phyloP scores from a whole-genome alignment of 805 yeast genomes.

The Zygosaccharomyces kombuchaensis region DNA sequence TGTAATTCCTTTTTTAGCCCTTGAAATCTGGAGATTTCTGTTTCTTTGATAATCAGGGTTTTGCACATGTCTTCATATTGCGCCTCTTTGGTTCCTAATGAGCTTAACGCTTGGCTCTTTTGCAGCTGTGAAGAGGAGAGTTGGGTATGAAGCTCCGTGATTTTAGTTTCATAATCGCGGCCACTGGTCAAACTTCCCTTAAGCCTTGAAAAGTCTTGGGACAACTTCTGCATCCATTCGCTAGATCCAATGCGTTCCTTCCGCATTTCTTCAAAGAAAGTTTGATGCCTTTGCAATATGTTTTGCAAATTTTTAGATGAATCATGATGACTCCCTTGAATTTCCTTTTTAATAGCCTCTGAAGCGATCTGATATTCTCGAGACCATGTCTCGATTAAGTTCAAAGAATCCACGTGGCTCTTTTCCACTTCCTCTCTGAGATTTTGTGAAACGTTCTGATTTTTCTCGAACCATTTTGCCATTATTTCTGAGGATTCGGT shows the following conservation, averaged over 20 bases:
- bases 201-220: conserved; percentile 9
- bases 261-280: background rate
- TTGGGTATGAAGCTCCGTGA: conserved; percentile 20
- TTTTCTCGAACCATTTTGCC: background rate
- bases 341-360: background rate
- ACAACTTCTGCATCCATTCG: conserved; percentile 1
- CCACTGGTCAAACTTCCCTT: conserved; percentile 10
- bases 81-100: conserved; percentile 27
- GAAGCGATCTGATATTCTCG: background rate
- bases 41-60: conserved; percentile 10
- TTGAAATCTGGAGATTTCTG: conserved; percentile 10
- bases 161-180: conserved; percentile 17
- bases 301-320: background rate
- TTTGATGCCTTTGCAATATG: background rate
- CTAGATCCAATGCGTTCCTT: background rate
- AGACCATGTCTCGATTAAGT: background rate
- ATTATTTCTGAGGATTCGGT: background rate
- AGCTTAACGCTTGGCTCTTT: conserved; percentile 23
- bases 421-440: background rate
- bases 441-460: background rate
- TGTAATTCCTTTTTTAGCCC: conserved; percentile 14
- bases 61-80: conserved; percentile 21
- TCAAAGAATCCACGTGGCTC: background rate
- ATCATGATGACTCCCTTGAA: background rate
- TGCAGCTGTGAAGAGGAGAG: conserved; percentile 22